Conservation (phyloP, 1,284 basidiomycete species). For the Porodaedalea pini region DNA sequence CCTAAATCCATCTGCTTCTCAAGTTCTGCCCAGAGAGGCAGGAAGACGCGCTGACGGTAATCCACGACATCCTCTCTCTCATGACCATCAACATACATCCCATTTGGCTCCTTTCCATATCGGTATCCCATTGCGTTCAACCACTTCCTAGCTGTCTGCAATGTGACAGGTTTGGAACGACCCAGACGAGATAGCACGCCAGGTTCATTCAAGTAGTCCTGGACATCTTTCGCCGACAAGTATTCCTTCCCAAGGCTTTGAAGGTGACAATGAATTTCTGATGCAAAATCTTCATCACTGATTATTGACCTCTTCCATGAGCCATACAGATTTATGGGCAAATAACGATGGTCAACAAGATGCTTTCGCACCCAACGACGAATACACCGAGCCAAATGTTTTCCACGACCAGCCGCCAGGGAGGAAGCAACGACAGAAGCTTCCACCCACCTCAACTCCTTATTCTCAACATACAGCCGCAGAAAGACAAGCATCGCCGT, state of each 20-base stretch:
- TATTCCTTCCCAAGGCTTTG: constrained; percentile 12
- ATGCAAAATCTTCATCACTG: constrained; percentile 26
- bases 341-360: neutral
- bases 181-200: neutral
- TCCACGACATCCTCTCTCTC: neutral
- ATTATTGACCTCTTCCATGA: constrained; percentile 14
- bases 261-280: constrained; percentile 20
- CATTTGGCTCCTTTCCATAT: constrained; percentile 21
- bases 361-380: neutral
- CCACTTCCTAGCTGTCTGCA: constrained; percentile 29
- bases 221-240: neutral
- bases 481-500: neutral
- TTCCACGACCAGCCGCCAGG: neutral
- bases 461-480: neutral
- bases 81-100: constrained; percentile 1
- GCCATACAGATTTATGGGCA: neutral
- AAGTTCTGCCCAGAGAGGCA: neutral
- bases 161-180: constrained; percentile 19
- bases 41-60: neutral
- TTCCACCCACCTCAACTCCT: neutral
- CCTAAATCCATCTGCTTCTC: neutral
- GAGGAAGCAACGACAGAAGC: constrained; percentile 4
- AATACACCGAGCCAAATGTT: constrained; percentile 3
- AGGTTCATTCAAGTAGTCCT: neutral
- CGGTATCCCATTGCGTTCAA: constrained; percentile 27